These are phyloP conservation scores for Citeromyces hawaiiensis DNA, from an alignment of 1,139 yeast species.

Conservation along the genomic window DNA sequence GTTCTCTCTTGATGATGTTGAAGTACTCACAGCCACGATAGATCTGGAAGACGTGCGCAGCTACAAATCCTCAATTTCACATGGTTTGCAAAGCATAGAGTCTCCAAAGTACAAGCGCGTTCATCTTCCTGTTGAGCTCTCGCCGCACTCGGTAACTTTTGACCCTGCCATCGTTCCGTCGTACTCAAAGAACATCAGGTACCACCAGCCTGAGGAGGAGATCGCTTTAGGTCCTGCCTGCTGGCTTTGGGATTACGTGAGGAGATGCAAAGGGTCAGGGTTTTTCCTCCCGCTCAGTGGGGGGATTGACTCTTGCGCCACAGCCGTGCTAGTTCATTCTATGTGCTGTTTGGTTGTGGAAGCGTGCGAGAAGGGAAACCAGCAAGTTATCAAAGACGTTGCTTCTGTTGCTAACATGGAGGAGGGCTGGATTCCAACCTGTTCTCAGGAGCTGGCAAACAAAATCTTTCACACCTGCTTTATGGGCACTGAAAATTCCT, in stretches of 20 bases:
- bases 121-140: slow-evolving; percentile 44
- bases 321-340: slow-evolving; percentile 85
- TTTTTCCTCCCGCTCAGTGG: slow-evolving; percentile 90
- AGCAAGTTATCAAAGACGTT: slow-evolving; percentile 66
- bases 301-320: slow-evolving; percentile 96
- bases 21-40: slow-evolving; percentile 85
- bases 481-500: slow-evolving; percentile 94
- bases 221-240: slow-evolving; percentile 98
- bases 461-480: slow-evolving; percentile 77
- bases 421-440: slow-evolving; percentile 51
- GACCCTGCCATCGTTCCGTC: slow-evolving; percentile 60
- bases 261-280: slow-evolving; percentile 85
- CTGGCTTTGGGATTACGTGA: slow-evolving; percentile 96
- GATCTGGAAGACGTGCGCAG: slow-evolving; percentile 85
- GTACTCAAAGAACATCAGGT: slow-evolving; percentile 29
- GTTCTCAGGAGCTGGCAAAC: slow-evolving; percentile 64
- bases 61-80: slow-evolving; percentile 62
- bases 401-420: slow-evolving; percentile 41
- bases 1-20: slow-evolving; percentile 81
- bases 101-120: slow-evolving; percentile 48
- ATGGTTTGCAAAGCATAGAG: slow-evolving; percentile 61
- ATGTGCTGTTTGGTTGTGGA: slow-evolving; percentile 80
- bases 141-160: slow-evolving; percentile 43
- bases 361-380: slow-evolving; percentile 52
- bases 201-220: slow-evolving; percentile 85